Evolutionary conservation across 192 early-diverging fungal genomes (phyloP).

Genomic region (Glomus cerebriforme): DNA sequence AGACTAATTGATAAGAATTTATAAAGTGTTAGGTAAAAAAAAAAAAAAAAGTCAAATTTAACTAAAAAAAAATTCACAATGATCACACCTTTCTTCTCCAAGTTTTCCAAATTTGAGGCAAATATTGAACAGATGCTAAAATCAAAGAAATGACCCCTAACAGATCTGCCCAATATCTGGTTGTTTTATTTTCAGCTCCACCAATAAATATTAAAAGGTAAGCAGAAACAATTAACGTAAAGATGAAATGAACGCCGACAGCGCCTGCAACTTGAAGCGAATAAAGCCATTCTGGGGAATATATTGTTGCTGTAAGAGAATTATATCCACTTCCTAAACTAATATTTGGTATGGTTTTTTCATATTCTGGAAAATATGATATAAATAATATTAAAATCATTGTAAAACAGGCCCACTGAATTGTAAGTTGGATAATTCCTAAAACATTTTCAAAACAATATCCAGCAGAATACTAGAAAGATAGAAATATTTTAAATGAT

Average conservation of each 20-base stretch:
- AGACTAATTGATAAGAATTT: conserved; percentile 41
- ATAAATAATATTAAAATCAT: conserved; percentile 69
- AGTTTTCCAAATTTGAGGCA: conserved; percentile 90
- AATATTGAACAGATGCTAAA: conserved; percentile 80
- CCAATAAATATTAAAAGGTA: conserved; percentile 50
- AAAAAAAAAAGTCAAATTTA: neutral
- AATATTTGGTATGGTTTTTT: conserved; percentile 21
- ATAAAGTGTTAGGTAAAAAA: neutral
- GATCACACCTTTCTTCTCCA: conserved; percentile 62
- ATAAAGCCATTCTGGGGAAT: conserved; percentile 54
- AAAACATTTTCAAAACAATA: conserved; percentile 63
- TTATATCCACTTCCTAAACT: conserved; percentile 24
- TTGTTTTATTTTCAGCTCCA: conserved; percentile 39
- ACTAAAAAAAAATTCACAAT: neutral
- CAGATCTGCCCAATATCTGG: conserved; percentile 62
- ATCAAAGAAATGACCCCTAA: conserved; percentile 72
- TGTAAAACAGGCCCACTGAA: conserved; percentile 68
- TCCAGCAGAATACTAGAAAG: conserved; percentile 22
- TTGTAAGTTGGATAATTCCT: conserved; percentile 61
- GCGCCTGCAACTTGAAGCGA: conserved; percentile 56
- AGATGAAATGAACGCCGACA: conserved; percentile 52
- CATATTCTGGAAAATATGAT: conserved; percentile 66
- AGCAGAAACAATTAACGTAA: conserved; percentile 57
- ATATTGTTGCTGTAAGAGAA: conserved; percentile 29
- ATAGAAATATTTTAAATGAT: neutral